phyloP scores from a whole-genome alignment of 306 rosid species.

The Sechiopsis laciniata region DNA sequence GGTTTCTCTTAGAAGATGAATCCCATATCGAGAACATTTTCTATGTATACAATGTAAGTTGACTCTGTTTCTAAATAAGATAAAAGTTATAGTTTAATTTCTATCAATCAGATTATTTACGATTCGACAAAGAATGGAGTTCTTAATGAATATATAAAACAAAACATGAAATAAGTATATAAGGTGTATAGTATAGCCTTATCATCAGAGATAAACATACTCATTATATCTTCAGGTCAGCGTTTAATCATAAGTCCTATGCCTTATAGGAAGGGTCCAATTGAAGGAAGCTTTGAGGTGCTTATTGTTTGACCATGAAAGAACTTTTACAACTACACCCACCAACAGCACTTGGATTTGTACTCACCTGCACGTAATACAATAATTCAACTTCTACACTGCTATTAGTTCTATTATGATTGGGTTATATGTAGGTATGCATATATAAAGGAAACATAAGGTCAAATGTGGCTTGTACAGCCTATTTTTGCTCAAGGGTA shows the following conservation, averaged over 20 bases:
- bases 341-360: slow-evolving; percentile 90
- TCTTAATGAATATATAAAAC: not conserved
- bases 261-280: slow-evolving; percentile 1
- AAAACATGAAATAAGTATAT: not conserved
- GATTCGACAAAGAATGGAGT: not conserved
- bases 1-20: not conserved
- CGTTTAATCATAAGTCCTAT: not conserved
- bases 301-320: slow-evolving; percentile 80
- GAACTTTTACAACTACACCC: slow-evolving; percentile 95
- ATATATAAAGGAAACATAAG: not conserved
- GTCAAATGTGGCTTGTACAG: not conserved
- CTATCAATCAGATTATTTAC: not conserved
- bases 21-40: slow-evolving; percentile 10
- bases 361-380: slow-evolving; percentile 58
- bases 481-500: not conserved
- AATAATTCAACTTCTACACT: slow-evolving; percentile 16
- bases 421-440: not conserved
- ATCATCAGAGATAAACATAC: not conserved
- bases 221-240: slow-evolving; percentile 9
- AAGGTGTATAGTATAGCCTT: not conserved
- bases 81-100: not conserved
- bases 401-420: not conserved
- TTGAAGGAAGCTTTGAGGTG: slow-evolving; percentile 12
- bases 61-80: not conserved
- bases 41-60: not conserved